phyloP scores from a whole-genome alignment of 352 stramenopile species.

The Plasmopara muralis region DNA sequence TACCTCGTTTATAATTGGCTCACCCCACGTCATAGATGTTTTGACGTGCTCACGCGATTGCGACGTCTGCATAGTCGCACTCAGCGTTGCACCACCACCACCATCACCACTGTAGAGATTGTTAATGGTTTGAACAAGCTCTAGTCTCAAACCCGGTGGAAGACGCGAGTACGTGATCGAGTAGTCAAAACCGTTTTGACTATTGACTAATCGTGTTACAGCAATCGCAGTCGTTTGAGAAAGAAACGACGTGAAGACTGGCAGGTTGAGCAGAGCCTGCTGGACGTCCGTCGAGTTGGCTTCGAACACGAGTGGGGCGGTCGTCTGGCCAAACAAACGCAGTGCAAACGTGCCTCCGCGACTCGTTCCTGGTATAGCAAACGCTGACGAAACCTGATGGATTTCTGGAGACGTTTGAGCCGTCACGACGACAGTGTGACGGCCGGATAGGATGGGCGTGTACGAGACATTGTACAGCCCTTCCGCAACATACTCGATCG shows the following conservation, averaged over 20 bases:
- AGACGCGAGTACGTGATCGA: constrained; percentile 55
- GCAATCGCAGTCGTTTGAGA: constrained; percentile 21
- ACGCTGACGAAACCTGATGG: constrained; percentile 78
- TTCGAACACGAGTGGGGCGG: constrained; percentile 72
- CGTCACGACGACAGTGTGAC: constrained; percentile 84
- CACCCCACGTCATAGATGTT: constrained; percentile 42
- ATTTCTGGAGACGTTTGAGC: constrained; percentile 67
- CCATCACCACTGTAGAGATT: constrained; percentile 59
- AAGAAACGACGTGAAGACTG: constrained; percentile 20
- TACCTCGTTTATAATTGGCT: constrained; percentile 59
- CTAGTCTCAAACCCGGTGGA: constrained; percentile 29
- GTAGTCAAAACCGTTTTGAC: constrained; percentile 67
- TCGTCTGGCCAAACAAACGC: constrained; percentile 51
- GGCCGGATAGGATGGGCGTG: constrained; percentile 67
- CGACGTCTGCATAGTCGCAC: constrained; percentile 22
- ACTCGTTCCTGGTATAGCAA: constrained; percentile 39
- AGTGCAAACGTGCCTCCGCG: constrained; percentile 84
- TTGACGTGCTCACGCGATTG: constrained; percentile 66
- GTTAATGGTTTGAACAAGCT: constrained; percentile 38
- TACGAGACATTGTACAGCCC: constrained; percentile 86
- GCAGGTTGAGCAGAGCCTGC: constrained; percentile 55
- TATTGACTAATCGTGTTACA: constrained; percentile 46
- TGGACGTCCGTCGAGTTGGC: constrained; percentile 62
- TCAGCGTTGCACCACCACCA: constrained; percentile 28
- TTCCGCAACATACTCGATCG: constrained; percentile 51